phyloP scores from a whole-genome alignment of 2,329 filamentous ascomycete genomes.

The Talaromyces verruculosus region DNA sequence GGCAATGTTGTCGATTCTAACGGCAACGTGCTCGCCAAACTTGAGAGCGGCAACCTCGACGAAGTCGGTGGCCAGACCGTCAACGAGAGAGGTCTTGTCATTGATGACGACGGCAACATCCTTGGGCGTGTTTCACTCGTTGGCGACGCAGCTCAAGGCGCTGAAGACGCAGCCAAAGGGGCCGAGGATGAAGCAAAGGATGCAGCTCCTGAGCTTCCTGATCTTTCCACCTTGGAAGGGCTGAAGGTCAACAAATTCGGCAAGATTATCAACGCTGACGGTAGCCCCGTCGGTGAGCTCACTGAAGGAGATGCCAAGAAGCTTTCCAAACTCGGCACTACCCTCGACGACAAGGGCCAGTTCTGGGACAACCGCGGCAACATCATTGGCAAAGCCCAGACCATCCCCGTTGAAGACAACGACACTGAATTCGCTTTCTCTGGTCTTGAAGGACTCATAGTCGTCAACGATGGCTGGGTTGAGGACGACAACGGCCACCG shows the following conservation, averaged over 20 bases:
- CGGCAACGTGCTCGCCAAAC: constrained; percentile 19
- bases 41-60: constrained; percentile 17
- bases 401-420: constrained; percentile 40
- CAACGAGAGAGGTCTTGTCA: constrained; percentile 19
- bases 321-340: constrained; percentile 44
- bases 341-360: constrained; percentile 60
- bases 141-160: constrained; percentile 22
- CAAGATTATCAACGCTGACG: constrained; percentile 45
- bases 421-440: constrained; percentile 46
- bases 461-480: constrained; percentile 50
- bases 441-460: constrained; percentile 48
- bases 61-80: constrained; percentile 18
- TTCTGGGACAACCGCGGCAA: constrained; percentile 65
- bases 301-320: constrained; percentile 65
- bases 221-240: constrained; percentile 40
- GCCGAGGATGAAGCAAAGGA: constrained; percentile 29
- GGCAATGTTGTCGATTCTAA: constrained; percentile 28
- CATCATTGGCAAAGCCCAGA: constrained; percentile 60
- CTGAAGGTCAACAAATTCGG: constrained; percentile 46
- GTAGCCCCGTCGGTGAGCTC: constrained; percentile 57
- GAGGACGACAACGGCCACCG: constrained; percentile 50
- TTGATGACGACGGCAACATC: constrained; percentile 22
- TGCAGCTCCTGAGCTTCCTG: constrained; percentile 28
- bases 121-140: constrained; percentile 32
- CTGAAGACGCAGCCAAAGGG: neutral